These are phyloP conservation scores for Fusarium dimerum DNA, from an alignment of 2,329 filamentous ascomycete genomes.

Conservation along the genomic window DNA sequence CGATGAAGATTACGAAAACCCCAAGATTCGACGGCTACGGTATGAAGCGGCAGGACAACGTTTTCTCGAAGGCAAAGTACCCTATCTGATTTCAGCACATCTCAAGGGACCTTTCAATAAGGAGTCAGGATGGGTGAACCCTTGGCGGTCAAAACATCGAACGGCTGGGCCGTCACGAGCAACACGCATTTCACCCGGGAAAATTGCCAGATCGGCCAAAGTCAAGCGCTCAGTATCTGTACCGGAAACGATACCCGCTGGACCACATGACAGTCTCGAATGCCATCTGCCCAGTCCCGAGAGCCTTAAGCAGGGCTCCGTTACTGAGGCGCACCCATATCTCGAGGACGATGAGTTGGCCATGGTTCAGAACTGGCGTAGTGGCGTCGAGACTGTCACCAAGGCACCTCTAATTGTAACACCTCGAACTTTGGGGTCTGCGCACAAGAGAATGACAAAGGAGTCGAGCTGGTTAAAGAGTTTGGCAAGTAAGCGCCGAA, in stretches of 20 bases:
- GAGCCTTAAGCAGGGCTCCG: slow-evolving; percentile 39
- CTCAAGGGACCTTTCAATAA: slow-evolving; percentile 62
- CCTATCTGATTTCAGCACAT: slow-evolving; percentile 60
- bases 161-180: slow-evolving; percentile 13
- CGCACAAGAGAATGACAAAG: slow-evolving; percentile 28
- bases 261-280: slow-evolving; percentile 24
- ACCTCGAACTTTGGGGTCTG: slow-evolving; percentile 12
- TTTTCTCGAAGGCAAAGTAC: slow-evolving; percentile 57
- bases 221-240: slow-evolving; percentile 16
- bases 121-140: slow-evolving; percentile 34
- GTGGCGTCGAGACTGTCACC: slow-evolving; percentile 15
- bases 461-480: slow-evolving; percentile 37
- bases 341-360: slow-evolving; percentile 34
- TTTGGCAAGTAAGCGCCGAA: slow-evolving; percentile 31
- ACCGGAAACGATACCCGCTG: slow-evolving; percentile 12
- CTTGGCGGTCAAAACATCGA: slow-evolving; percentile 35
- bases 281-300: slow-evolving; percentile 46
- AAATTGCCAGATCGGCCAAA: slow-evolving; percentile 14
- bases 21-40: slow-evolving; percentile 49
- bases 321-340: slow-evolving; percentile 30
- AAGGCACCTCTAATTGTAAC: slow-evolving; percentile 23
- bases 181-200: slow-evolving; percentile 17
- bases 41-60: slow-evolving; percentile 61
- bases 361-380: slow-evolving; percentile 37
- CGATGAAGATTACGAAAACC: slow-evolving; percentile 51